phyloP scores from a whole-genome alignment of 2,329 filamentous ascomycete genomes.

The Mycocentrospora acerina region DNA sequence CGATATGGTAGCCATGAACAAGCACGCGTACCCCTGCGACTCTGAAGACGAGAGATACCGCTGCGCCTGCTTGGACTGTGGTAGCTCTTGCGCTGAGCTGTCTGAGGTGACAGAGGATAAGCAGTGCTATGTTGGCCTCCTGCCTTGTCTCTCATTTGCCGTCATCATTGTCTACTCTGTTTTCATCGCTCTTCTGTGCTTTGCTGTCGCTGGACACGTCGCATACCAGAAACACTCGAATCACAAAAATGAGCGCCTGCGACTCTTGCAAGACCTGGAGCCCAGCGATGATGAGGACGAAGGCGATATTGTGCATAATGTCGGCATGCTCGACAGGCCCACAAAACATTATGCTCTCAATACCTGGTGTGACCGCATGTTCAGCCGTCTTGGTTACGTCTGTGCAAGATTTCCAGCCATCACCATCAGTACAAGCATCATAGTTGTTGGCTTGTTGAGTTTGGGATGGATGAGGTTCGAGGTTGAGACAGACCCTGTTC shows the following conservation, averaged over 20 bases:
- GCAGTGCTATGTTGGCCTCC: constrained; percentile 76
- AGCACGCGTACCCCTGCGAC: constrained; percentile 83
- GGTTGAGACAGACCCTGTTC: constrained; percentile 87
- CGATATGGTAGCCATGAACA: constrained; percentile 70
- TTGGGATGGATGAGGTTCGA: constrained; percentile 85
- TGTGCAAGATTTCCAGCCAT: constrained; percentile 83
- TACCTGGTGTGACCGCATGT: constrained; percentile 75
- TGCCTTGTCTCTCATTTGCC: constrained; percentile 93
- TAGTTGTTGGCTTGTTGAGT: constrained; percentile 77
- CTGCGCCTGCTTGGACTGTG: constrained; percentile 93
- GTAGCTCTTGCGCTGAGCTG: constrained; percentile 78
- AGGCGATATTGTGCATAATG: constrained; percentile 75
- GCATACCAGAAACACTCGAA: constrained; percentile 73
- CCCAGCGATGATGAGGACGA: constrained; percentile 94
- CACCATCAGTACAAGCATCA: constrained; percentile 75
- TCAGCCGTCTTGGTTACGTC: constrained; percentile 75
- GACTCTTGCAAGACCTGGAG: constrained; percentile 79
- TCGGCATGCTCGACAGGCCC: constrained; percentile 75
- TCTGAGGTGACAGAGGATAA: constrained; percentile 70
- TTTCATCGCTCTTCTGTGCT: constrained; percentile 67
- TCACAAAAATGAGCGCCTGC: constrained; percentile 77
- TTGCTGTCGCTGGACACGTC: constrained; percentile 70
- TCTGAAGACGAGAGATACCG: constrained; percentile 81
- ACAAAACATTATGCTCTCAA: constrained; percentile 82
- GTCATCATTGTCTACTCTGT: constrained; percentile 84